Evolutionary conservation across 192 early-diverging fungal genomes (phyloP), one percentile per base, ranked within the genome.

Genomic region (Polychytrium aggregatum): DNA sequence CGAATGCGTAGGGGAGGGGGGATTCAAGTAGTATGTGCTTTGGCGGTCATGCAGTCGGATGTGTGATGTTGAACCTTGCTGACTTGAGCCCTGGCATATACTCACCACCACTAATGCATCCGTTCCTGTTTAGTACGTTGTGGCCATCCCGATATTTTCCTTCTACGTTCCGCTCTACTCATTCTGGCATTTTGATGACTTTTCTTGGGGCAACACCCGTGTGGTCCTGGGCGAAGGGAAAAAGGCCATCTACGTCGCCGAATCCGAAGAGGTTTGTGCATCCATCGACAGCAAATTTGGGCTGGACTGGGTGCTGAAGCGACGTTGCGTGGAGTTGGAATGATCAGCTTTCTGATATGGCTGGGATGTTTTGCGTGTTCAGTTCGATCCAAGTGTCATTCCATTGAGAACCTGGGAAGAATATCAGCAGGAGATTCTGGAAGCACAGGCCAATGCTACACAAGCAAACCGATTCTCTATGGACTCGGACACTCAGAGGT

Each of bases 181-280:
- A 1, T 92, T 92, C 70, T 88, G 86, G 88, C 88, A 88, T 57
- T 85, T 88, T 72, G 88, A 90, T 52, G 88, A 90, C 44, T 92
- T 92, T 57, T 84, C 83, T 0, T 91, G 90, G 88, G 92, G 93
- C 50, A 92, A 92, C 59, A 96, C 92, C 28, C 85, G 92, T 70
- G 51, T 88, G 18, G 88, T 93, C 0, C 76, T 87, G 34, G 93
- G 90, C 44, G 87, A 89, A 60, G 89, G 89, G 10, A 57, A 48
- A 34, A 55, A 61, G 45, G 49, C 37, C 11, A 52, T 45, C 33
- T 29, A 58, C 24, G 22, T 44, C 5, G 57, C 53, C 16, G 64
- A 62, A 0, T 78, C 81, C 24, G 77, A 85, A 20, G 82, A 82
- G n/a, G n/a, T n/a, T n/a, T n/a, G n/a, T n/a, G n/a, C n/a, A n/a